These are phyloP conservation scores for Alternaria incomplexa DNA, from an alignment of 2,329 filamentous ascomycete genomes.

Conservation along the genomic window DNA sequence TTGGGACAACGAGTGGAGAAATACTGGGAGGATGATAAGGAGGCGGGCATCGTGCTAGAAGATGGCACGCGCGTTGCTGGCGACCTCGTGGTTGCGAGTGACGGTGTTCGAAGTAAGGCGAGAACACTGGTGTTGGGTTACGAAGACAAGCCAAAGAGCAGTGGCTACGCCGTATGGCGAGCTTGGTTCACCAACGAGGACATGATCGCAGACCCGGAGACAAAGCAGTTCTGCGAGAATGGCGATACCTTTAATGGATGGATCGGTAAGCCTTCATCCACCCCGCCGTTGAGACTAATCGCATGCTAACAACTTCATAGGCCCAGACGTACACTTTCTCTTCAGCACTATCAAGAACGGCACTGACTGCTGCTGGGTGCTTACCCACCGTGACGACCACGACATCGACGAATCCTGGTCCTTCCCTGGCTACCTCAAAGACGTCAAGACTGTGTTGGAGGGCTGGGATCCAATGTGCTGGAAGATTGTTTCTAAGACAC, in stretches of 20 bases:
- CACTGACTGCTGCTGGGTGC: constrained; percentile 47
- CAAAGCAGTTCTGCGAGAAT: constrained; percentile 46
- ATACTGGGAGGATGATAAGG: constrained; percentile 61
- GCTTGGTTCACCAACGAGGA: constrained; percentile 52
- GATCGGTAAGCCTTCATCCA: constrained; percentile 31
- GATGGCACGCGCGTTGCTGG: constrained; percentile 55
- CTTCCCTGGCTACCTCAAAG: constrained; percentile 42
- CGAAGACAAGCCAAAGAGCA: constrained; percentile 59
- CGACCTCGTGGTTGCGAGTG: constrained; percentile 60
- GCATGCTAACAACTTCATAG: constrained; percentile 6
- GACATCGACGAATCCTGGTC: constrained; percentile 47
- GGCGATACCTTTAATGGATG: constrained; percentile 49
- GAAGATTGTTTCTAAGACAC: constrained; percentile 45
- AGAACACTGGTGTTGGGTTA: constrained; percentile 60
- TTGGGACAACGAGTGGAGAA: constrained; percentile 59
- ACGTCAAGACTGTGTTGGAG: constrained; percentile 41
- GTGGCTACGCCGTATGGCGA: constrained; percentile 61
- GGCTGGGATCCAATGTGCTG: constrained; percentile 45
- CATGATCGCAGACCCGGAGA: constrained; percentile 48
- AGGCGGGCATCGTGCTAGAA: constrained; percentile 60
- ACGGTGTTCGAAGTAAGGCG: constrained; percentile 60
- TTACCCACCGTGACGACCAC: constrained; percentile 44
- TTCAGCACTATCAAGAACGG: constrained; percentile 47
- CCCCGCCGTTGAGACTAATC: background rate
- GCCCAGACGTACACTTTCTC: constrained; percentile 48